Percentiles rank a stretch among this genome's conserved stretches.
Conservation (phyloP, 1,284 basidiomycete species). For the Phlebopus sp. region DNA sequence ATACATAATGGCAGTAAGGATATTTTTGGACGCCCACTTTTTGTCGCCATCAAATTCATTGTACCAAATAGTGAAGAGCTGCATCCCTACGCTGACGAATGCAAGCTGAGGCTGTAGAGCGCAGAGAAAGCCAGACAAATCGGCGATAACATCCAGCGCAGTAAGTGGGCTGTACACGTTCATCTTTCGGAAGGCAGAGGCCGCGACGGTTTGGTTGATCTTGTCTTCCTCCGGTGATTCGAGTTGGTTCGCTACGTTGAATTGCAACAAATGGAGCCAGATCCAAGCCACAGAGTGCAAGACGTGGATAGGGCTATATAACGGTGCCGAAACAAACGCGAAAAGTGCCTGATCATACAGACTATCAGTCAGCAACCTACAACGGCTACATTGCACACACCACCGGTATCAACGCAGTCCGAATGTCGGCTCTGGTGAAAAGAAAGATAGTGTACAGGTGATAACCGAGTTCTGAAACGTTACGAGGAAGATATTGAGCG, state of each 20-base stretch:
- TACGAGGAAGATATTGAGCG: conserved; percentile 2
- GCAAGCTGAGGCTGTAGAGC: conserved; percentile 30
- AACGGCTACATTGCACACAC: conserved; percentile 23
- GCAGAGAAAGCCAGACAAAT: conserved; percentile 34
- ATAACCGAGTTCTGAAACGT: conserved; percentile 18
- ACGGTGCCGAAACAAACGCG: conserved; percentile 33
- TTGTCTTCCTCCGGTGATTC: conserved; percentile 39
- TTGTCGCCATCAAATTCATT: conserved; percentile 37
- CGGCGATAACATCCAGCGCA: conserved; percentile 39
- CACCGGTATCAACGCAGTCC: conserved; percentile 38
- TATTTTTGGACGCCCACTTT: conserved; percentile 38
- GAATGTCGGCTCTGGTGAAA: conserved; percentile 42
- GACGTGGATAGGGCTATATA: conserved; percentile 19
- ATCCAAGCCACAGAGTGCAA: conserved; percentile 37
- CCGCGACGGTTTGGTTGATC: conserved; percentile 39
- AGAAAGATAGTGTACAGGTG: conserved; percentile 35
- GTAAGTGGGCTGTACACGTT: conserved; percentile 25
- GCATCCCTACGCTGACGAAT: conserved; percentile 32
- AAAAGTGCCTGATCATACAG: conserved; percentile 34
- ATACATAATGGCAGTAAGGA: conserved; percentile 37
- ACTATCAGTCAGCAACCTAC: background rate
- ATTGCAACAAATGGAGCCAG: conserved; percentile 43
- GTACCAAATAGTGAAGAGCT: conserved; percentile 33
- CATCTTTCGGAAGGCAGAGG: conserved; percentile 41
- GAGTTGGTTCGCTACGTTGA: conserved; percentile 43